Base-by-base conservation (phyloP, 768 basidiomycete genomes). In the Boletus patriciae region DNA sequence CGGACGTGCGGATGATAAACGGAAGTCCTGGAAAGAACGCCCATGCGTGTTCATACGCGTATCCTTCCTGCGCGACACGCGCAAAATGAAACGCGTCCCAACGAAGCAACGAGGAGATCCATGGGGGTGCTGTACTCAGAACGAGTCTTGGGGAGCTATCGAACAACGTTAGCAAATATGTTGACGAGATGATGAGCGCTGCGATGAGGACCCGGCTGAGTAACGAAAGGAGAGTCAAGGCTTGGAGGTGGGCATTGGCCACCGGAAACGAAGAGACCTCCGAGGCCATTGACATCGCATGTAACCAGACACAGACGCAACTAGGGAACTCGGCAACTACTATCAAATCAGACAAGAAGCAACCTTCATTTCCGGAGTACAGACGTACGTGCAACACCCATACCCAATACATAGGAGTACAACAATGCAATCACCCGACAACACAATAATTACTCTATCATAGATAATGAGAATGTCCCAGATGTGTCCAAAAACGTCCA, bases 81-180 rank as follows among this genome's bases (percentile, higher is more conserved):
- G 76, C 62, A 70, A 94, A 98, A 72, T 97, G 88, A 61, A 98
- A 80, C 3, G 78, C 78, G 67, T 98, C 96, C 97, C 96, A 99
- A 62, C 94, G 83, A 11, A 94, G 75, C 3, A 85, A 67, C 7
- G 72, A 62, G 19, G 70, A 68, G 1, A 60, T 59, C 64, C 61
- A 72, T 34, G 58, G 57, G 4, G 62, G 49, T 23, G 49, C 36
- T 12, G 50, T 18, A 13, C 38, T 38, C 44, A 72, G 36, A 13
- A 62, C 13, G 37, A 73, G 66, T 37, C 38, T 51, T 18, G 72
- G 66, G 29, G 70, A 72, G 13, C 58, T 59, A 16, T 72, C 70
- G 16, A 72, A 72, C 52, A 62, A 31, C 11, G 64, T 54, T 3
- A 73, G 55, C 13, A 54, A 36, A 18, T 46, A 50, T 7, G 72